These are phyloP conservation scores for Daphne laureola DNA, from an alignment of 441 rosid genomes.

Conservation along the genomic window DNA sequence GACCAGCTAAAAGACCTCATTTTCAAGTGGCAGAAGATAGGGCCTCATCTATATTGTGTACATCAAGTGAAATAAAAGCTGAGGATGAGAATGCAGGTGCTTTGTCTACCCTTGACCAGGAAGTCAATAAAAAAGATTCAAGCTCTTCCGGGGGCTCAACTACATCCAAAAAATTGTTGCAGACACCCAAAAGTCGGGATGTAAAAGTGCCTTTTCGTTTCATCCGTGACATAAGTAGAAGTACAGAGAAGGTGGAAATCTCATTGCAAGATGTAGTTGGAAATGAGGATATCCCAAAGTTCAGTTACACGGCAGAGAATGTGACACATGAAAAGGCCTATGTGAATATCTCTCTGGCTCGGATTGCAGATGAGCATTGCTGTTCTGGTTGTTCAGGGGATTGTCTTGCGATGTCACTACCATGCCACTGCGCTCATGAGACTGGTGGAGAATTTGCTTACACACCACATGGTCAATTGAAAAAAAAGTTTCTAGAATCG, in stretches of 20 bases:
- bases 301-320: conserved; percentile 60
- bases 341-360: conserved; percentile 56
- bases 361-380: conserved; percentile 71
- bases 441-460: conserved; percentile 87
- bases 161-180: conserved; percentile 14
- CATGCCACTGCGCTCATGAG: conserved; percentile 80
- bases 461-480: conserved; percentile 48
- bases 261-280: conserved; percentile 51
- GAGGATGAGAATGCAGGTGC: conserved; percentile 11
- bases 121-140: conserved; percentile 18
- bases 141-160: conserved; percentile 19
- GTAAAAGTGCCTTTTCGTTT: conserved; percentile 17
- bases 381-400: conserved; percentile 66
- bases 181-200: conserved; percentile 13
- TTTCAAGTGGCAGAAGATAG: conserved; percentile 19
- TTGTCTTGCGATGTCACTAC: conserved; percentile 50
- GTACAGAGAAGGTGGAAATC: conserved; percentile 55
- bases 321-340: conserved; percentile 56
- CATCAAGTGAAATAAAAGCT: conserved; percentile 12
- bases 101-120: conserved; percentile 1
- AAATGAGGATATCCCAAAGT: conserved; percentile 38
- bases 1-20: conserved; percentile 24
- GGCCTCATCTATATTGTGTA: conserved; percentile 17
- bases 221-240: conserved; percentile 46
- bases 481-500: conserved; percentile 48